Evolutionary conservation across 192 early-diverging fungal species (phyloP).

Genomic region (Gigaspora rosea): DNA sequence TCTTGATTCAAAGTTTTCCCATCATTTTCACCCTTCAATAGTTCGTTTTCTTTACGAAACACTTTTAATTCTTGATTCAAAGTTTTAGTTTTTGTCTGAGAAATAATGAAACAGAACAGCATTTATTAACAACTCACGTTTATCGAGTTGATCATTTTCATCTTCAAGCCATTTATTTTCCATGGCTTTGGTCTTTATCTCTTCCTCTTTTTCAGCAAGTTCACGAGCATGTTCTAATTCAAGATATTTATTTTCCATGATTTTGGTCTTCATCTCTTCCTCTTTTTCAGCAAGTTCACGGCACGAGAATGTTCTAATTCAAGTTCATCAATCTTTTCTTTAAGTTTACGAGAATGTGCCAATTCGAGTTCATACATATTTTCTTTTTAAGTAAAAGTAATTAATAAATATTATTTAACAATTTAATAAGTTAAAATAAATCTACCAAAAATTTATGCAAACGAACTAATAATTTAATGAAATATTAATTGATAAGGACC

Average conservation of each 20-base stretch:
- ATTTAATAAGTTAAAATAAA: too few relatives aligned
- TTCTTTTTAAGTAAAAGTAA: too few relatives aligned
- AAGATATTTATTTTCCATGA: constrained; percentile 42
- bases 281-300: constrained; percentile 33
- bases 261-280: constrained; percentile 32
- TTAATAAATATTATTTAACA: too few relatives aligned
- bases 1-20: too few relatives aligned
- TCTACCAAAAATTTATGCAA: too few relatives aligned
- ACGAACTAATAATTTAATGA: too few relatives aligned
- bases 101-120: background rate
- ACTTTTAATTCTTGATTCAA: too few relatives aligned
- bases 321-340: constrained; percentile 25
- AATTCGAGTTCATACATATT: constrained; percentile 23
- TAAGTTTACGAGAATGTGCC: background rate
- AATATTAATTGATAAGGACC: too few relatives aligned
- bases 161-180: constrained; percentile 45
- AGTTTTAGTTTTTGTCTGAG: background rate
- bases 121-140: background rate
- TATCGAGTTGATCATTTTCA: constrained; percentile 34
- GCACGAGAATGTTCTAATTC: constrained; percentile 13
- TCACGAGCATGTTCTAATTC: constrained; percentile 31
- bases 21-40: too few relatives aligned
- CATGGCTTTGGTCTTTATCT: constrained; percentile 35
- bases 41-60: too few relatives aligned
- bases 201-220: constrained; percentile 30